Conservation (phyloP, 1,284 basidiomycete species). For the Moesziomyces parantarcticus region DNA sequence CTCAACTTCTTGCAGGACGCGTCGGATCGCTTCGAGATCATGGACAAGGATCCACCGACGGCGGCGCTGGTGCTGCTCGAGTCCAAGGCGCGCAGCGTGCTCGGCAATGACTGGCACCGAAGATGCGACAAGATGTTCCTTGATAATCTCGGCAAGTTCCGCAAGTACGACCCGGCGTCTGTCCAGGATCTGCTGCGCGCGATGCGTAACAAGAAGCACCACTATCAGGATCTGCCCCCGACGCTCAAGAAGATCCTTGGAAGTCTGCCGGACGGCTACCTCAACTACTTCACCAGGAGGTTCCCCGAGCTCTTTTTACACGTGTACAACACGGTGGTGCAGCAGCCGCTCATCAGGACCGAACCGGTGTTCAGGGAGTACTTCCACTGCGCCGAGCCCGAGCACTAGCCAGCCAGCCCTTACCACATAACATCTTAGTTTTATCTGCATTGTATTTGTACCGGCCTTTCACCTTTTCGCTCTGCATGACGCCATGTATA, state of each 20-base stretch:
- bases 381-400: slow-evolving; percentile 50
- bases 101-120: slow-evolving; percentile 81
- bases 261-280: slow-evolving; percentile 88
- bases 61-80: slow-evolving; percentile 81
- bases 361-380: slow-evolving; percentile 60
- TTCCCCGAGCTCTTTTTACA: slow-evolving; percentile 92
- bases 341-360: slow-evolving; percentile 57
- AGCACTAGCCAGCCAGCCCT: slow-evolving; percentile 17
- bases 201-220: slow-evolving; percentile 98
- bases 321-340: slow-evolving; percentile 81
- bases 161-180: slow-evolving; percentile 88
- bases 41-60: slow-evolving; percentile 83
- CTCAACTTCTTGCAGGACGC: slow-evolving; percentile 94
- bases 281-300: slow-evolving; percentile 90
- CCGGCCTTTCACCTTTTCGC: background rate
- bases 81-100: slow-evolving; percentile 61
- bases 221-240: slow-evolving; percentile 94
- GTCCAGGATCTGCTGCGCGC: slow-evolving; percentile 93
- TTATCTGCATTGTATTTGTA: slow-evolving; percentile 17
- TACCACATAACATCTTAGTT: background rate
- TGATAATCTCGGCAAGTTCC: slow-evolving; percentile 93
- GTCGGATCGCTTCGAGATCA: slow-evolving; percentile 96
- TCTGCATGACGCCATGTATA: slow-evolving; percentile 20
- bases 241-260: slow-evolving; percentile 87
- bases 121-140: slow-evolving; percentile 88